phyloP scores from a whole-genome alignment of 768 basidiomycete genomes.

The Epithele typhae region DNA sequence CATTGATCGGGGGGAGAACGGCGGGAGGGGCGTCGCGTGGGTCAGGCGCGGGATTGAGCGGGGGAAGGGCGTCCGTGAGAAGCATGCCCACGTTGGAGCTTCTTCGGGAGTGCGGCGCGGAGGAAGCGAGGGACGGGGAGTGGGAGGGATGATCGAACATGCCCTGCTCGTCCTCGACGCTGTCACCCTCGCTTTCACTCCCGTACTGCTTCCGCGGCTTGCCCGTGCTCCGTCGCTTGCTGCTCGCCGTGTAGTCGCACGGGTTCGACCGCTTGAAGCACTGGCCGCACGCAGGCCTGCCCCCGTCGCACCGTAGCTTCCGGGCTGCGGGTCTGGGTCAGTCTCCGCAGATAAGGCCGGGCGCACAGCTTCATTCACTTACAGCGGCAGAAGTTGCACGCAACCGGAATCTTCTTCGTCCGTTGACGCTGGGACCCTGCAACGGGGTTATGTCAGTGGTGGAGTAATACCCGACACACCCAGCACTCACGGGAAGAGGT shows the following conservation, averaged over 20 bases:
- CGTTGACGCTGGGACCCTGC: constrained; percentile 60
- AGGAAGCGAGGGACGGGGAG: constrained; percentile 42
- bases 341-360: constrained; percentile 1
- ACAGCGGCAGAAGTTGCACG: constrained; percentile 92
- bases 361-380: too few relatives aligned
- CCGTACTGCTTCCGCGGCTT: constrained; percentile 48
- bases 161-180: constrained; percentile 51
- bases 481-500: constrained; percentile 37
- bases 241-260: constrained; percentile 76
- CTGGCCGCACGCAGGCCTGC: constrained; percentile 77
- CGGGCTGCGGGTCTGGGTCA: constrained; percentile 55
- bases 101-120: constrained; percentile 22
- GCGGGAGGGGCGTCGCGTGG: constrained; percentile 15
- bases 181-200: constrained; percentile 30
- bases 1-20: constrained; percentile 16
- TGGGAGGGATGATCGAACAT: constrained; percentile 45
- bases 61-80: constrained; percentile 20
- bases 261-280: constrained; percentile 73
- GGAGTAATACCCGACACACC: too few relatives aligned
- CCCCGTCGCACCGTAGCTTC: constrained; percentile 87
- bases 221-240: constrained; percentile 61
- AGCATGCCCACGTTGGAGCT: constrained; percentile 25
- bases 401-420: constrained; percentile 84
- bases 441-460: constrained; percentile 5
- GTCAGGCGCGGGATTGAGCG: constrained; percentile 20